Base-by-base conservation (phyloP, 1,284 basidiomycete genomes). In the Boletus mariae region DNA sequence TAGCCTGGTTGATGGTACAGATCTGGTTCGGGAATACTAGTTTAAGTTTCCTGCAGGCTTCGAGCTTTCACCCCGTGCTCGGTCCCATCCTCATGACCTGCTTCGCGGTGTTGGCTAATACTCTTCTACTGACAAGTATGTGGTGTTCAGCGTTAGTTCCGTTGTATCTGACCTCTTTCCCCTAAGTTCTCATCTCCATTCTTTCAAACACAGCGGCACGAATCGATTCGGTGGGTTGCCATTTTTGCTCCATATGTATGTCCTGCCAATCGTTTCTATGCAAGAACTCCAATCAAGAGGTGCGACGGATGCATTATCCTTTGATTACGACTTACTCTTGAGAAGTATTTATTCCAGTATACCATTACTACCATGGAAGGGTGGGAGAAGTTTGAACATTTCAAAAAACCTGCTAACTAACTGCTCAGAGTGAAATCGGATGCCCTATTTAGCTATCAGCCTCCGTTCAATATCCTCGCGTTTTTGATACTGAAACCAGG, bases 291-390 rank as follows among this genome's bases (percentile, higher is more conserved):
- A 86, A 82, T 40, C 81, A 90, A 73, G 92, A 94, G 77, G 87
- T 88, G 55, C 47, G 69, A 50, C 15, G 15, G 4, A 54, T 55
- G 20, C 35, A 48, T 48, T 47, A 31, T 50, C 26, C 31, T 1
- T 31, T n/a, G 44, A 49, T 51, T 35, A 35, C 28, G 29, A 45
- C 51, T 59, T 45, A 65, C 53, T 40, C 49, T 47, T 40, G 32
- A 43, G 4, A 60, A 93, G 85, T 90, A 92, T 71, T 75, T 96
- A 38, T 97, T 92, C 72, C 92, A 96, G 70, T 87, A 83, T 62
- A 83, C 92, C 2, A 90, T 97, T 54, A 76, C 80, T 29, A 95
- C 92, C 0, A 89, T 97, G 50, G 91, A 95, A 75, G 92, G 93
- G 88, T 88, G 60, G 58, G 78, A 57, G 5, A 23, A 45, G 8